Base-by-base conservation (phyloP, 2,329 filamentous ascomycete genomes). In the Parastagonospora nodorum region DNA sequence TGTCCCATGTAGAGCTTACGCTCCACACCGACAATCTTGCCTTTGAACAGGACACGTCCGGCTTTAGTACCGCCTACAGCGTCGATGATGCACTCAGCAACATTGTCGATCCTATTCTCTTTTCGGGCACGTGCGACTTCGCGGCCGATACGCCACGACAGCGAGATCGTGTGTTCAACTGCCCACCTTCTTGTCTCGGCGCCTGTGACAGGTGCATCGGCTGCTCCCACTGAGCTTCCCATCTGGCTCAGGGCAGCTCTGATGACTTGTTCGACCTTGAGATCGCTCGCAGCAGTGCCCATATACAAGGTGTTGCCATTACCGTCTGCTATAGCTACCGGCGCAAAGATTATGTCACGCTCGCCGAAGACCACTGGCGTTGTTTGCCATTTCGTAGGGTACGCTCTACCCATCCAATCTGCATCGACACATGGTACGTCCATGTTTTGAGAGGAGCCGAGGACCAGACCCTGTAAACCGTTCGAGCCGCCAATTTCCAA, bases 401-500 rank as follows among this genome's bases (percentile, higher is more conserved):
- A 79, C 6, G 76, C 77, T 14, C 77, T 63, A 8, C 77, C 78
- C 78, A 80, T 80, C 67, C 77, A 73, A 55, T 80, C 78, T 7
- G 74, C 77, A 47, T 80, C 78, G 9, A 79, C 70, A 24, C 73
- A 72, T 1, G 77, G 76, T 8, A 77, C 60, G 37, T 76, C 67
- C 69, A 74, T 73, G 53, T 74, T 74, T 6, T 63, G 58, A 3
- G 68, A 71, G 15, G 72, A 68, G n/a, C 69, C 70, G 4, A 75
- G 52, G 1, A 75, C 71, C 40, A 74, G 64, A 8, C 71, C 71
- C 53, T 74, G 71, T 5, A 75, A 58, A 2, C 78, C 77, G 53
- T 79, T 79, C 1, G 72, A 76, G 1, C 79, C 79, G 8, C 78
- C 79, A 31, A 80, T 78, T 41, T 80, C 78, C 2, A 80, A 56